Conservation (phyloP, 495 filamentous ascomycete genomes). For the Trichoderma reesei region DNA sequence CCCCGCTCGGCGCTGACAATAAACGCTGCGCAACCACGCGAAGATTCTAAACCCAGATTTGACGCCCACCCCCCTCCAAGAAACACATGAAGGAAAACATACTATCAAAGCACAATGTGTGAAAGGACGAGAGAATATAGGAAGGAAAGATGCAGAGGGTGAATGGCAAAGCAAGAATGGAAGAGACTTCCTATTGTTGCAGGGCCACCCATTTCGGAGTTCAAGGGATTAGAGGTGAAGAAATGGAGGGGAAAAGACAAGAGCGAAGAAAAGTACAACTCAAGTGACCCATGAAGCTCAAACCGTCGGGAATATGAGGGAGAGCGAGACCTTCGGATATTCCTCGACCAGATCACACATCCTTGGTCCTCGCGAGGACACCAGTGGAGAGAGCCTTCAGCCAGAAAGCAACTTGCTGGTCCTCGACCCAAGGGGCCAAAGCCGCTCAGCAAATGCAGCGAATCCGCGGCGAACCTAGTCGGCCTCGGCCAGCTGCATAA, state of each 20-base stretch:
- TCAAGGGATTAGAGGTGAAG: no score
- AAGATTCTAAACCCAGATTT: neutral
- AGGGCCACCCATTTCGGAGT: neutral
- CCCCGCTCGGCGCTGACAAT: neutral
- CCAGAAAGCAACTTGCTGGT: no score
- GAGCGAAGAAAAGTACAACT: no score
- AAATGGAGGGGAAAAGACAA: no score
- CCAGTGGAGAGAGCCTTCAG: no score
- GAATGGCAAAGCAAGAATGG: neutral
- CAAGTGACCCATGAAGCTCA: no score
- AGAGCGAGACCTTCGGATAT: no score
- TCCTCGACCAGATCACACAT: no score
- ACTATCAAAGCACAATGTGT: neutral
- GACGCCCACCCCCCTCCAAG: neutral
- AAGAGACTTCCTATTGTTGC: neutral
- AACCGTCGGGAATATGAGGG: no score
- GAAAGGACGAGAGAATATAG: neutral
- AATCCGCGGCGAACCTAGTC: slow-evolving; percentile 25
- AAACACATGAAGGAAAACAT: neutral
- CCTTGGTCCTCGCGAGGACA: no score
- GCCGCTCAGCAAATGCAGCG: no score
- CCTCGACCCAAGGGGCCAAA: no score
- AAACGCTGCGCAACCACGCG: neutral
- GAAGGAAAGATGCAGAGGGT: neutral
- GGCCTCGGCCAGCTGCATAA: slow-evolving; percentile 66